A percentile compares a stretch with the other conserved stretches of the same genome.
These are phyloP conservation scores for Raphanus sativus DNA, from an alignment of 345 rosid genomes.

Conservation along the genomic window DNA sequence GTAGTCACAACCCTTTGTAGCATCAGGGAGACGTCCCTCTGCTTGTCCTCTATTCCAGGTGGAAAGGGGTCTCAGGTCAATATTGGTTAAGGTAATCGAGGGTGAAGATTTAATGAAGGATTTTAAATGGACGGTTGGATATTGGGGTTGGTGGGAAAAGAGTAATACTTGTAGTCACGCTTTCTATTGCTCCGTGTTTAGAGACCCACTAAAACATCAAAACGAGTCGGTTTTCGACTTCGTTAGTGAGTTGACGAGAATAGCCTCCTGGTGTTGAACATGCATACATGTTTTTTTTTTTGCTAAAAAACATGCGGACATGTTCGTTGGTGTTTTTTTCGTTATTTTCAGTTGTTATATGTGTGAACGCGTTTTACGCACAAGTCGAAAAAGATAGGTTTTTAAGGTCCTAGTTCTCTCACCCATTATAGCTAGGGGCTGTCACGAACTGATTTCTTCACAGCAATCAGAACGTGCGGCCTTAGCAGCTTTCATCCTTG, in stretches of 20 bases:
- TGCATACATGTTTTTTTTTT: too few species aligned
- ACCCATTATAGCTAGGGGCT: too few species aligned
- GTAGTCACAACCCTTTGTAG: slow-evolving; percentile 80
- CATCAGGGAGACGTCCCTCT: slow-evolving; percentile 97
- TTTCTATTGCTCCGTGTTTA: slow-evolving; percentile 23
- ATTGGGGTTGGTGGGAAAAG: slow-evolving; percentile 34
- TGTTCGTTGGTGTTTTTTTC: slow-evolving; percentile 9
- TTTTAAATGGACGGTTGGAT: slow-evolving; percentile 33
- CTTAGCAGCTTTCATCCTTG: too few species aligned
- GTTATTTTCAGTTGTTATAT: background rate
- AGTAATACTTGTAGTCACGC: slow-evolving; percentile 2
- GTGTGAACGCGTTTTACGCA: slow-evolving; percentile 49
- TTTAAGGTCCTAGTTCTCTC: too few species aligned
- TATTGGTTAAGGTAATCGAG: slow-evolving; percentile 6
- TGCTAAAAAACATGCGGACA: too few species aligned
- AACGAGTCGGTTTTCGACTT: slow-evolving; percentile 28
- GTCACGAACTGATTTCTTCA: too few species aligned
- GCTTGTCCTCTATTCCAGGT: slow-evolving; percentile 96
- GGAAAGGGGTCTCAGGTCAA: slow-evolving; percentile 80
- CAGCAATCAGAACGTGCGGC: too few species aligned
- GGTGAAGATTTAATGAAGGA: slow-evolving; percentile 24
- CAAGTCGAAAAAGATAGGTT: background rate
- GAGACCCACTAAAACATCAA: slow-evolving; percentile 31
- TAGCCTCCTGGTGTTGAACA: background rate
- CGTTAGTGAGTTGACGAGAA: slow-evolving; percentile 5